Base-by-base conservation (phyloP, 306 rosid species). In the Senna siamea region DNA sequence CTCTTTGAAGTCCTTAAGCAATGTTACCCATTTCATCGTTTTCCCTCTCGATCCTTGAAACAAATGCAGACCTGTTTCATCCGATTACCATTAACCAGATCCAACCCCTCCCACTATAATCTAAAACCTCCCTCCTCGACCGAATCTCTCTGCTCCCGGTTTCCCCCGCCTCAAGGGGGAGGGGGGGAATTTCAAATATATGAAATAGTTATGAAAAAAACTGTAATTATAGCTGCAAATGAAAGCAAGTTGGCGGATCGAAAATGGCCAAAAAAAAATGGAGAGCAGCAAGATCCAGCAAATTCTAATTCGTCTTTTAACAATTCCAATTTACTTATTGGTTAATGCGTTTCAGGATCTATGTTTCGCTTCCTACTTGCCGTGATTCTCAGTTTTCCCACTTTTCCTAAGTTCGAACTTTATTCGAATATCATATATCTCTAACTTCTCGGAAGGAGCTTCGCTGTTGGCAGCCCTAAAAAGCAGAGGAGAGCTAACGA, bases 1-100 rank as follows among this genome's bases (percentile, higher is more conserved):
- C 92, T 95, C 99, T 87, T 87, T 95, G 72, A 95, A 84, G 87
- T 95, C 99, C 92, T 88, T 95, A 81, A 95, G 90, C 97, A 95
- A 92, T 84, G 97, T 73, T 64, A 57, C 92, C 99, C 99, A 95
- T 92, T 92, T 95, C 99, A 95, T 95, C 79, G 97, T 88, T 91
- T 68, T 81, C 79, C 89, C 85, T 75, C 48, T 84, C 75, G 88
- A 87, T 84, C 86, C 76, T 84, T 76, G 72, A 87, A 87, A 81
- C 89, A 68, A 75, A 60, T 73, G 69, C 69, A 67, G 35, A 81
- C 69, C 71, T 80, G 86, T 85, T 87, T 89, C 98, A 89, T 90
- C 90, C 93, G 83, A 83, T 75, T 67, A 69, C 26, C 68, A 41
- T 40, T 72, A 84, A 76, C 89, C 93, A 84, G 98, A 91, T 94